Evolutionary conservation across 1,284 basidiomycete species (phyloP).

Genomic region (Apiotrichum gracile): DNA sequence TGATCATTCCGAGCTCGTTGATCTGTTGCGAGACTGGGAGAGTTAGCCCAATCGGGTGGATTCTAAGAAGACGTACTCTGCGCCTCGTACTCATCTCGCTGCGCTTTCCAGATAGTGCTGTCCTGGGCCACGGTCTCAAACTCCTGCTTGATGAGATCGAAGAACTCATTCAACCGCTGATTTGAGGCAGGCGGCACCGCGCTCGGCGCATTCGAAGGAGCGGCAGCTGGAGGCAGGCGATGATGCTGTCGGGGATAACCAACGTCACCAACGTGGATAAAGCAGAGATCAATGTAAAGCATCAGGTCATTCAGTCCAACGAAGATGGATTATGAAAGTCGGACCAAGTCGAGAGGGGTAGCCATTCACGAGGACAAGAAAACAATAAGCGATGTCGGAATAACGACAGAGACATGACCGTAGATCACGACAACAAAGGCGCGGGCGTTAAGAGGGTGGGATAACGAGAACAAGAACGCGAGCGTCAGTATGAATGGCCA

Average conservation of each 20-base stretch:
- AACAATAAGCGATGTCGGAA: too few relatives aligned
- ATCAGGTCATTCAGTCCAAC: neutral
- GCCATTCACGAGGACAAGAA: too few relatives aligned
- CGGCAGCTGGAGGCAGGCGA: constrained; percentile 35
- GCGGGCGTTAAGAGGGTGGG: too few relatives aligned
- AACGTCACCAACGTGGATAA: neutral
- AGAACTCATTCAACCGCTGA: constrained; percentile 63
- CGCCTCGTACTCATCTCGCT: constrained; percentile 83
- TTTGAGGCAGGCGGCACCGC: constrained; percentile 16
- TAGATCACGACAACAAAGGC: too few relatives aligned
- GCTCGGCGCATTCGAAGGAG: constrained; percentile 24
- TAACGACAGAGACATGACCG: too few relatives aligned
- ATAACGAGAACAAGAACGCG: too few relatives aligned
- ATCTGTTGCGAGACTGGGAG: constrained; percentile 62
- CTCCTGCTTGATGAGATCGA: constrained; percentile 79
- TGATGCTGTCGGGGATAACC: constrained; percentile 32
- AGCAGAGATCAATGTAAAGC: neutral
- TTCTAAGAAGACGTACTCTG: constrained; percentile 56
- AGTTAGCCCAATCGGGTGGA: too few relatives aligned
- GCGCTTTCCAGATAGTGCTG: constrained; percentile 60
- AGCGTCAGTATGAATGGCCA: too few relatives aligned
- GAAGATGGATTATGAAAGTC: too few relatives aligned
- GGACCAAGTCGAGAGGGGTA: too few relatives aligned
- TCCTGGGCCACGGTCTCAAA: constrained; percentile 74
- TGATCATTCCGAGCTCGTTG: constrained; percentile 65